phyloP scores from a whole-genome alignment of 2,329 filamentous ascomycete genomes.

The Rugonectria rugulosa region DNA sequence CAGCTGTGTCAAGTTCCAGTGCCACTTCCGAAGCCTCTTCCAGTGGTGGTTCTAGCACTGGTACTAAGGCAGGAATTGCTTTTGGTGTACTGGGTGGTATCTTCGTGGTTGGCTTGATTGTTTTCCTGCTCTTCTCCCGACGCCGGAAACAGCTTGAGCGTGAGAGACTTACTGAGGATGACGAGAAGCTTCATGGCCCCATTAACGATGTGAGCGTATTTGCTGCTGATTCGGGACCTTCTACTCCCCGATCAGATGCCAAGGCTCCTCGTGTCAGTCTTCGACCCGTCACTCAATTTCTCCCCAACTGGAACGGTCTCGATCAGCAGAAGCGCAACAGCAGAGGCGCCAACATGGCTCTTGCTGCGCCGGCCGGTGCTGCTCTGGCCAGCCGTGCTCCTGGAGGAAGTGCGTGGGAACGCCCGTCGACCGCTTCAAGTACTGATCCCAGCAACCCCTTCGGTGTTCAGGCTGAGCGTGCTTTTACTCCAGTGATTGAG shows the following conservation, averaged over 20 bases:
- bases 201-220: conserved; percentile 39
- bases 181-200: conserved; percentile 68
- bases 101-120: conserved; percentile 69
- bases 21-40: conserved; percentile 30
- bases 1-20: conserved; percentile 30
- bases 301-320: conserved; percentile 64
- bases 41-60: conserved; percentile 41
- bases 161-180: conserved; percentile 59
- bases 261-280: conserved; percentile 83
- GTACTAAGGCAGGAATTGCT: conserved; percentile 79
- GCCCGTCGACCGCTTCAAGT: conserved; percentile 54
- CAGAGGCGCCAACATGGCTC: conserved; percentile 54
- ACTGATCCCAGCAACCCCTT: conserved; percentile 75
- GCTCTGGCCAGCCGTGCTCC: conserved; percentile 36
- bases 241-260: conserved; percentile 48
- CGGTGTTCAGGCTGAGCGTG: conserved; percentile 64
- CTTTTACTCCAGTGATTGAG: conserved; percentile 51
- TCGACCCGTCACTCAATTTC: conserved; percentile 84
- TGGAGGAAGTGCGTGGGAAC: conserved; percentile 55
- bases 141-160: conserved; percentile 71
- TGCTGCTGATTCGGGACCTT: conserved; percentile 18
- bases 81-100: conserved; percentile 80
- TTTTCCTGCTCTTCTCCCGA: conserved; percentile 74
- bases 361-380: conserved; percentile 41
- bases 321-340: conserved; percentile 61